These are phyloP conservation scores for Beauveria sp. DNA, from an alignment of 2,329 filamentous ascomycete genomes.

Conservation along the genomic window DNA sequence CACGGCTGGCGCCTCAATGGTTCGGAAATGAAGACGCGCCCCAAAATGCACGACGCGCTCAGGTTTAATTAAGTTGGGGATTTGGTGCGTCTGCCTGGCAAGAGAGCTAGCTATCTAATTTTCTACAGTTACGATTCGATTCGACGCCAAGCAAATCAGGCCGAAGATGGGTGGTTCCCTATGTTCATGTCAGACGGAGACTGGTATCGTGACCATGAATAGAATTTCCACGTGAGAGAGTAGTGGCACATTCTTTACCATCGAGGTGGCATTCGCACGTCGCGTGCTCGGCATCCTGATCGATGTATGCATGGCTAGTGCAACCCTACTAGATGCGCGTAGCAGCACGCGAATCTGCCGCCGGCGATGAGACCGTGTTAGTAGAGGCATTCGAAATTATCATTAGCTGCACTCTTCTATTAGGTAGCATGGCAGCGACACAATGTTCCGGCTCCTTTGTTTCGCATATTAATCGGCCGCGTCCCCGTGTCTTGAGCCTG, in stretches of 20 bases:
- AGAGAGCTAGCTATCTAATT: neutral
- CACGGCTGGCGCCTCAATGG: neutral
- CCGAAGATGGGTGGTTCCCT: neutral
- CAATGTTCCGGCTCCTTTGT: neutral
- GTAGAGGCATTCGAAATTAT: neutral
- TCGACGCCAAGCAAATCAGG: too few relatives aligned
- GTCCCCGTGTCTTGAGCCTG: neutral
- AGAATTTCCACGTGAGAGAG: constrained; percentile 1
- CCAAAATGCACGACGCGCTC: neutral
- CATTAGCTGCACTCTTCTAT: neutral
- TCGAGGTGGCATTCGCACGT: neutral
- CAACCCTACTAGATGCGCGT: constrained; percentile 5
- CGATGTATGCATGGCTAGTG: neutral
- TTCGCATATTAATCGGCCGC: neutral
- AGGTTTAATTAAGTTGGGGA: neutral
- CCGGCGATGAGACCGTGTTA: neutral
- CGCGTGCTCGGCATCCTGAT: constrained; percentile 7
- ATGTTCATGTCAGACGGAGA: neutral
- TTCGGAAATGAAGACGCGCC: constrained; percentile 1
- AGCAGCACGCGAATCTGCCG: constrained; percentile 5
- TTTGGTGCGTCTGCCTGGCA: neutral
- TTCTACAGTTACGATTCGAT: neutral
- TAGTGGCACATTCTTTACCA: neutral
- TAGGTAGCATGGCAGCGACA: neutral
- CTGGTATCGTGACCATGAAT: constrained; percentile 3